A percentile compares a stretch with the other conserved stretches of the same genome.
Conservation (phyloP, 108 stramenopile species). For the Pseudonitzschia delicatissima region DNA sequence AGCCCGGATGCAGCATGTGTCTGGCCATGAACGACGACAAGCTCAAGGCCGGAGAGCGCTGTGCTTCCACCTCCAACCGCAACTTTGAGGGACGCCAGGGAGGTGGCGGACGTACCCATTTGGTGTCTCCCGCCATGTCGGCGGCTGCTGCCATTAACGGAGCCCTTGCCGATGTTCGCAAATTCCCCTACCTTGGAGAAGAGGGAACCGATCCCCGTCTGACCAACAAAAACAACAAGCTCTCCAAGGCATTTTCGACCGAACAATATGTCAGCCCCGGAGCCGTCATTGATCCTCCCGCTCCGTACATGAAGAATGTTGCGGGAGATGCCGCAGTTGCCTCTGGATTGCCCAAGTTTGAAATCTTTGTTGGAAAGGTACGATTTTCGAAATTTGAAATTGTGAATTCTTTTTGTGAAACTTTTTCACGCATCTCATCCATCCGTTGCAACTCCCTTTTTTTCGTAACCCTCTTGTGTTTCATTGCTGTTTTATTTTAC, state of each 20-base stretch:
- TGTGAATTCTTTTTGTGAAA: no score
- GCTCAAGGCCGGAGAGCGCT: conserved; percentile 88
- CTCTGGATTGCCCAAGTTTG: conserved; percentile 76
- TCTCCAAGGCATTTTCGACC: conserved; percentile 68
- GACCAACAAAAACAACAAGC: conserved; percentile 15
- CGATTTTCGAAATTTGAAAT: neutral
- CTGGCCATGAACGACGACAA: conserved; percentile 95
- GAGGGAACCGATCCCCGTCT: conserved; percentile 59
- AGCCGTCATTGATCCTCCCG: conserved; percentile 64
- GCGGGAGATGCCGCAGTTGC: conserved; percentile 20
- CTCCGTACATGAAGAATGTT: conserved; percentile 62
- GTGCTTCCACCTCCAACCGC: conserved; percentile 93
- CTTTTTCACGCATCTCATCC: no score
- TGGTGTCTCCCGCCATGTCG: conserved; percentile 93
- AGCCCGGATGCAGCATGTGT: conserved; percentile 96
- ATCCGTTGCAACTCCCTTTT: no score
- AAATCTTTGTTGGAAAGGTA: conserved; percentile 61
- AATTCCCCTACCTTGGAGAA: conserved; percentile 80
- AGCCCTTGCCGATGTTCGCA: conserved; percentile 83
- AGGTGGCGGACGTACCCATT: conserved; percentile 89
- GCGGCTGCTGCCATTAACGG: conserved; percentile 88
- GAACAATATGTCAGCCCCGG: conserved; percentile 61
- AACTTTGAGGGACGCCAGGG: conserved; percentile 97
- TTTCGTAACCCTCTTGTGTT: no score
- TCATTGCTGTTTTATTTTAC: no score